These are phyloP conservation scores for Acacia pycnantha DNA, from an alignment of 331 rosid species.

Conservation along the genomic window DNA sequence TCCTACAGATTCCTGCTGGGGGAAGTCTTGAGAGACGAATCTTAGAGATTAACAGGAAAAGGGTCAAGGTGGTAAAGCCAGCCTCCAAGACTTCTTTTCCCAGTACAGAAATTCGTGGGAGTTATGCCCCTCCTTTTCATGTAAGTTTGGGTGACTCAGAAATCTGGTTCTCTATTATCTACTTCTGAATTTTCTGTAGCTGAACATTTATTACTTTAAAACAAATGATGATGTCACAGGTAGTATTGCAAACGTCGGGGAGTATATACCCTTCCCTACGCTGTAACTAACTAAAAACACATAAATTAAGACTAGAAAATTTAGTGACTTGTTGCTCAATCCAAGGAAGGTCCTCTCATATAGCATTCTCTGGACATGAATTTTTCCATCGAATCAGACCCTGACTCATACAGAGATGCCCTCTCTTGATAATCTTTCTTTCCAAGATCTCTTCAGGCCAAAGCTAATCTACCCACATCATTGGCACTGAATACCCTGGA, in stretches of 20 bases:
- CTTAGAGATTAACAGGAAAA: slow-evolving; percentile 83
- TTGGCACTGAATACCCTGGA: background rate
- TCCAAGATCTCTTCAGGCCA: background rate
- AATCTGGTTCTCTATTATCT: background rate
- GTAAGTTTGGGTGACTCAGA: slow-evolving; percentile 46
- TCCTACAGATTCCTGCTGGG: slow-evolving; percentile 60
- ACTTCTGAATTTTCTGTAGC: background rate
- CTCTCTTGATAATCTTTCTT: background rate
- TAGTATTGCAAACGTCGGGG: background rate
- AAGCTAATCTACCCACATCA: background rate
- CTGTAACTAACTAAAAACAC: background rate
- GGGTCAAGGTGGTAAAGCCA: slow-evolving; percentile 91
- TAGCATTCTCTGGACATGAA: background rate
- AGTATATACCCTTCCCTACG: background rate
- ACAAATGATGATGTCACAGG: background rate
- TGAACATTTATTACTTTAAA: background rate
- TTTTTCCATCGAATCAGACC: background rate
- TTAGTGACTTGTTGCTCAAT: background rate
- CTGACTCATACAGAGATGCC: background rate
- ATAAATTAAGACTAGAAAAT: background rate
- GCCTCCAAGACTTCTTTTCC: slow-evolving; percentile 96
- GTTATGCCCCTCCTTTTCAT: slow-evolving; percentile 93
- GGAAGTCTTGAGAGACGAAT: slow-evolving; percentile 79
- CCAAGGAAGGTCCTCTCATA: background rate
- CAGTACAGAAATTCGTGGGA: slow-evolving; percentile 90